phyloP scores from a whole-genome alignment of 1,284 basidiomycete species.

The Amylostereum areolatum region DNA sequence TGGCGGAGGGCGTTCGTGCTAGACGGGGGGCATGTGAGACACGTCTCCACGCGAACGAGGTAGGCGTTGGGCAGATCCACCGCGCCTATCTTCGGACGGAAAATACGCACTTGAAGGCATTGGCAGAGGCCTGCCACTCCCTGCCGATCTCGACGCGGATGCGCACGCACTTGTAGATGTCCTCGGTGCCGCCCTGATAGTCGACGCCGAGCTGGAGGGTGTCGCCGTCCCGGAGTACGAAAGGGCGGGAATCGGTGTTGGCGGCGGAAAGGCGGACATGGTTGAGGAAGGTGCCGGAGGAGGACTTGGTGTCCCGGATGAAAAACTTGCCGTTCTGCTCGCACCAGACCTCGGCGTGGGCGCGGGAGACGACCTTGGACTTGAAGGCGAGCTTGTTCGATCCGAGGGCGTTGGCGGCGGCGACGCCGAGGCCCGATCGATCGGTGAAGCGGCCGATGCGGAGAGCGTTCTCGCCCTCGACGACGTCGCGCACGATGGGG shows the following conservation, averaged over 20 bases:
- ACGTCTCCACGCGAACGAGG: conserved; percentile 3
- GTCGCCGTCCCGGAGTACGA: conserved; percentile 89
- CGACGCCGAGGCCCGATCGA: conserved; percentile 60
- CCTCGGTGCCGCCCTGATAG: conserved; percentile 96
- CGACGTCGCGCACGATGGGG: conserved; percentile 82
- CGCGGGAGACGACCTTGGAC: conserved; percentile 91
- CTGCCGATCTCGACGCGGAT: conserved; percentile 89
- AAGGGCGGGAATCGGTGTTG: conserved; percentile 75
- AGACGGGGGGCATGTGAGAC: not conserved
- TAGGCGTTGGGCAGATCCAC: no score
- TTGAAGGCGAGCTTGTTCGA: conserved; percentile 91
- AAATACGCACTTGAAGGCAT: conserved; percentile 88
- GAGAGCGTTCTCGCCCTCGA: conserved; percentile 60
- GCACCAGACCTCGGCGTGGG: conserved; percentile 94
- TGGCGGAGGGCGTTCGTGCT: conserved; percentile 80
- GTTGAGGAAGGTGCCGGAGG: conserved; percentile 94
- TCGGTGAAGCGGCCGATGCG: conserved; percentile 94
- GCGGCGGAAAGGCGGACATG: conserved; percentile 87
- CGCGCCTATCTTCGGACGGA: no score
- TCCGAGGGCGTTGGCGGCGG: conserved; percentile 64
- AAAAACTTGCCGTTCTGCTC: conserved; percentile 65
- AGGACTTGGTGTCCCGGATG: conserved; percentile 88
- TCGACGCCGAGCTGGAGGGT: conserved; percentile 95
- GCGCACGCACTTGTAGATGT: conserved; percentile 97
- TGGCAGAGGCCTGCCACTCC: conserved; percentile 85